These are phyloP conservation scores for Blechomonas ayalai DNA, from an alignment of 208 protist genomes.

Conservation along the genomic window DNA sequence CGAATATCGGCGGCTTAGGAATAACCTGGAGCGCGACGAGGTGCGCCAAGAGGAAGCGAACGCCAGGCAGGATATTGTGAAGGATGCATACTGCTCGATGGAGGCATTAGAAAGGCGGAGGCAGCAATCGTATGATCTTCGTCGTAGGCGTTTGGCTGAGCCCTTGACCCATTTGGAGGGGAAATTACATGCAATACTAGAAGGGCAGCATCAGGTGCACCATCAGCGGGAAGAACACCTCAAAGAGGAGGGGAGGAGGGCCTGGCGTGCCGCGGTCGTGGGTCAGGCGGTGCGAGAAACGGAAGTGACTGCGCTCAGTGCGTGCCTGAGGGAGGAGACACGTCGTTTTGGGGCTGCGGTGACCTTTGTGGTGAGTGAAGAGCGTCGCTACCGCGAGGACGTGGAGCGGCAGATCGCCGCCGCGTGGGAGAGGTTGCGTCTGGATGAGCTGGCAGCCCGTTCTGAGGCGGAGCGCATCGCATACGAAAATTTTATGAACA, in stretches of 20 bases:
- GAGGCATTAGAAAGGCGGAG: constrained; percentile 6
- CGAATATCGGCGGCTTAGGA: constrained; percentile 16
- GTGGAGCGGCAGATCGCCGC: constrained; percentile 19
- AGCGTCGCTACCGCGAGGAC: constrained; percentile 15
- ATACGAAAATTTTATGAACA: constrained; percentile 62
- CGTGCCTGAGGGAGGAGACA: constrained; percentile 7
- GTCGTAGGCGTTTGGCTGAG: no score
- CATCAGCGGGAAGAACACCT: constrained; percentile 9
- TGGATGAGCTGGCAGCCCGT: constrained; percentile 14
- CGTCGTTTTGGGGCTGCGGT: constrained; percentile 32
- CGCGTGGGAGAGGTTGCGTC: constrained; percentile 9
- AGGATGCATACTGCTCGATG: constrained; percentile 5
- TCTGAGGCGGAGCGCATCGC: constrained; percentile 44
- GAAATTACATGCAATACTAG: no score
- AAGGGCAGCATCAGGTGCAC: constrained; percentile 1
- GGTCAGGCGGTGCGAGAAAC: constrained; percentile 1
- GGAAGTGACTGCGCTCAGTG: constrained; percentile 5
- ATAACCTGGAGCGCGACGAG: constrained; percentile 7
- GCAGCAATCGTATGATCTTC: no score
- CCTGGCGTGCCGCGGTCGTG: constrained; percentile 33
- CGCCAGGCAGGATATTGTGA: constrained; percentile 14
- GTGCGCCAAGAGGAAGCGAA: constrained; percentile 13
- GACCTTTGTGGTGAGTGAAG: constrained; percentile 48
- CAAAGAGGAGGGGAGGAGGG: constrained; percentile 40
- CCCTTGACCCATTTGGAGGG: no score